phyloP scores from a whole-genome alignment of 2,329 filamentous ascomycete genomes.

The Tympanopsis confertula region DNA sequence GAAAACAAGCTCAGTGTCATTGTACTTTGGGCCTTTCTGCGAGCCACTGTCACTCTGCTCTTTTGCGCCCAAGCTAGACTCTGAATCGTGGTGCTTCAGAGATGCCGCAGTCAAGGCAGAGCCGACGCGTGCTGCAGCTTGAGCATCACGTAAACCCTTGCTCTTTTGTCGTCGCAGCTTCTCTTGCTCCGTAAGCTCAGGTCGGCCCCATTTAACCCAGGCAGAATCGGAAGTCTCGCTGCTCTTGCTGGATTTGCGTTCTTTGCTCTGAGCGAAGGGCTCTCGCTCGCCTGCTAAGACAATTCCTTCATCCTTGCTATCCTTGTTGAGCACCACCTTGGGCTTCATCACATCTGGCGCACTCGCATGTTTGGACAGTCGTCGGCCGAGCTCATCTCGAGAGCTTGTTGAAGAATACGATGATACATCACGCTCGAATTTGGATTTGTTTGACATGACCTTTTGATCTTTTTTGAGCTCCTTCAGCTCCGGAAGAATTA shows the following conservation, averaged over 20 bases:
- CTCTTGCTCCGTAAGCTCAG: background rate
- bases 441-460: background rate
- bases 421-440: background rate
- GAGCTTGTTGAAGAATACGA: background rate
- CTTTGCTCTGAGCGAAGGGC: background rate
- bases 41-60: background rate
- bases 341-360: constrained; percentile 1
- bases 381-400: background rate
- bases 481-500: constrained; percentile 30
- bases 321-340: background rate
- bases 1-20: constrained; percentile 1
- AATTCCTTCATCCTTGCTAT: constrained; percentile 1
- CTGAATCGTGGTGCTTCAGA: background rate
- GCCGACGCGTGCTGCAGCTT: background rate
- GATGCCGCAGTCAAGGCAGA: background rate
- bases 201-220: background rate
- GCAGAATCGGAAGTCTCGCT: background rate
- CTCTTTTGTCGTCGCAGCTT: background rate
- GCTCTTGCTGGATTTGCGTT: background rate
- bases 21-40: background rate
- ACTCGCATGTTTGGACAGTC: constrained; percentile 1
- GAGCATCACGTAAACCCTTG: background rate
- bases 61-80: background rate
- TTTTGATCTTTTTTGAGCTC: constrained; percentile 1
- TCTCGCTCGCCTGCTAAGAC: background rate